Percentiles rank a stretch among this genome's conserved stretches.
These are phyloP conservation scores for Thermomucor indicae-seudaticae DNA, from an alignment of 371 early-diverging fungal species.

Conservation along the genomic window DNA sequence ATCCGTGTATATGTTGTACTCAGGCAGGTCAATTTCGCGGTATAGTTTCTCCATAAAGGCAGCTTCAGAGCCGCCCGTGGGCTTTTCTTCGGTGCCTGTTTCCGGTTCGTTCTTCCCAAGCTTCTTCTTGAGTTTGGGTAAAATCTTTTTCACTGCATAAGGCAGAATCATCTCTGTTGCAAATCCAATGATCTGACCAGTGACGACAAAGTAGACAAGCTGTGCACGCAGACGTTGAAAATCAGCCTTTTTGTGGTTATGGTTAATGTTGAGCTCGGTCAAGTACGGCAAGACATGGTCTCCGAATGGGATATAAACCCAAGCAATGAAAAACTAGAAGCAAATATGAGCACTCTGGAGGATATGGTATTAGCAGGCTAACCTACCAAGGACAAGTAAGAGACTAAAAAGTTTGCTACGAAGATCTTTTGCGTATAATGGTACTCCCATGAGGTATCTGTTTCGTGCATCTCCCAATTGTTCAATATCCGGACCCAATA, in stretches of 20 bases:
- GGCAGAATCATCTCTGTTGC: conserved; percentile 75
- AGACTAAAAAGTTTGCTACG: conserved; percentile 76
- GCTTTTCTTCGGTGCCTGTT: conserved; percentile 7
- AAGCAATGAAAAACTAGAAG: conserved; percentile 69
- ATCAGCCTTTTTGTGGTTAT: conserved; percentile 49
- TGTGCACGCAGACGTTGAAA: conserved; percentile 61
- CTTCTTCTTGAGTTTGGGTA: conserved; percentile 36
- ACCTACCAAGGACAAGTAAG: conserved; percentile 69
- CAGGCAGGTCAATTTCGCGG: conserved; percentile 57
- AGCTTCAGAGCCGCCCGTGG: conserved; percentile 17
- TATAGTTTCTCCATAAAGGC: conserved; percentile 44
- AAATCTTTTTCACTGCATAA: conserved; percentile 42
- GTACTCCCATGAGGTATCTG: conserved; percentile 66
- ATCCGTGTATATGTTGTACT: conserved; percentile 82
- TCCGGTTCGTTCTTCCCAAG: conserved; percentile 7
- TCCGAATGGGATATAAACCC: conserved; percentile 81
- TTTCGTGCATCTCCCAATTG: conserved; percentile 81
- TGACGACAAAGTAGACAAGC: conserved; percentile 76
- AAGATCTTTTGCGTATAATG: conserved; percentile 81
- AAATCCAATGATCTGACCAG: conserved; percentile 78
- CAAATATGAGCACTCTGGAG: too few species aligned
- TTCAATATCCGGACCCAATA: conserved; percentile 60
- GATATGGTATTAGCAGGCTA: too few species aligned
- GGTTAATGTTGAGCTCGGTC: conserved; percentile 32
- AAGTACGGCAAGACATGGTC: conserved; percentile 44